These are phyloP conservation scores for Meira nashicola DNA, from an alignment of 1,284 basidiomycete genomes.

Conservation along the genomic window DNA sequence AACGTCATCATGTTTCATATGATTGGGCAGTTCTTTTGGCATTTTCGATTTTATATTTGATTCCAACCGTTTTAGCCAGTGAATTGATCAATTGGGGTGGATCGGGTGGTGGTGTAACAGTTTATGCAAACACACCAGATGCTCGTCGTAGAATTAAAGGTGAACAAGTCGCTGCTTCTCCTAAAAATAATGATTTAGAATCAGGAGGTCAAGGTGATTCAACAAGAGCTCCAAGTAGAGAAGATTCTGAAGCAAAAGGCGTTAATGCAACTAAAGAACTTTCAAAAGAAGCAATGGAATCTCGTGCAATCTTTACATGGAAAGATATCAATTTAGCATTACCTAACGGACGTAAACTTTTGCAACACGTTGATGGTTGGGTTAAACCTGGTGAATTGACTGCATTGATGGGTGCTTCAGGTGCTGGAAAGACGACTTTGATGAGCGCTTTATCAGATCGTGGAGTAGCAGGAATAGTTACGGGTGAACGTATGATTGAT, in stretches of 20 bases:
- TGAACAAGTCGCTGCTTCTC: not conserved
- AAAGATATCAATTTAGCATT: slow-evolving; percentile 19
- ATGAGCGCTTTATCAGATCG: slow-evolving; percentile 22
- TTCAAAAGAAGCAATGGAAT: slow-evolving; percentile 3
- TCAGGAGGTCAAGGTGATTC: slow-evolving; percentile 8
- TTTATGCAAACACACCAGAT: slow-evolving; percentile 21
- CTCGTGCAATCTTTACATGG: slow-evolving; percentile 24
- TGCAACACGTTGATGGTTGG: slow-evolving; percentile 23
- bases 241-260: not conserved
- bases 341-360: slow-evolving; percentile 18
- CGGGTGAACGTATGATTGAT: slow-evolving; percentile 21
- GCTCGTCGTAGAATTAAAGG: not conserved
- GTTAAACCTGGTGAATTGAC: slow-evolving; percentile 20
- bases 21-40: slow-evolving; percentile 32
- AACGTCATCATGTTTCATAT: slow-evolving; percentile 21
- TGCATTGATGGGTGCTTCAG: slow-evolving; percentile 19
- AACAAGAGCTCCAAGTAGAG: slow-evolving; percentile 8
- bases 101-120: slow-evolving; percentile 16
- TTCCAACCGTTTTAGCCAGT: slow-evolving; percentile 38
- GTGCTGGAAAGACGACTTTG: slow-evolving; percentile 23
- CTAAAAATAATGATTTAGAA: not conserved
- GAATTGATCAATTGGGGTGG: slow-evolving; percentile 22
- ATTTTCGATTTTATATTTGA: slow-evolving; percentile 37
- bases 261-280: not conserved
- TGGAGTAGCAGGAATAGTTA: slow-evolving; percentile 14